These are phyloP conservation scores for Henningerozyma blattae DNA, from an alignment of 805 yeast species.

Conservation along the genomic window DNA sequence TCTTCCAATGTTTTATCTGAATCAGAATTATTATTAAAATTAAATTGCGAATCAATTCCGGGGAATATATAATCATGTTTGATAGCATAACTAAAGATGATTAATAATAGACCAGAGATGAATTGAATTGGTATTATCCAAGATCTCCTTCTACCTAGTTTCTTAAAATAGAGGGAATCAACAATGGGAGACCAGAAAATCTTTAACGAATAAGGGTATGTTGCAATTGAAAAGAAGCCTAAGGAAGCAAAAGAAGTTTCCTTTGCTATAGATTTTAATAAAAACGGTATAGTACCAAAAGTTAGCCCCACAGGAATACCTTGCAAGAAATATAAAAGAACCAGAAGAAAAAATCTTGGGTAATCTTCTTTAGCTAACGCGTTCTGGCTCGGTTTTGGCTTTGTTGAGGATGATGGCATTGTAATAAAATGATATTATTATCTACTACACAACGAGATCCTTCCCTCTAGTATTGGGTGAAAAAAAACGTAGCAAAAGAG, in stretches of 20 bases:
- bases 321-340: slow-evolving; percentile 70
- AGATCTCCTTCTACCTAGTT: slow-evolving; percentile 70
- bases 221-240: slow-evolving; percentile 81
- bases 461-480: no score
- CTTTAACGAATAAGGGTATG: slow-evolving; percentile 90
- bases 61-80: slow-evolving; percentile 38
- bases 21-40: slow-evolving; percentile 12
- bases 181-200: slow-evolving; percentile 93
- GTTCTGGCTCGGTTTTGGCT: not conserved
- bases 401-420: no score
- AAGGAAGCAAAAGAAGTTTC: slow-evolving; percentile 78
- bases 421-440: no score
- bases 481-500: no score
- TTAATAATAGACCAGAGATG: slow-evolving; percentile 58
- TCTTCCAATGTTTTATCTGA: slow-evolving; percentile 5
- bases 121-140: slow-evolving; percentile 94
- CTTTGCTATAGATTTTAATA: slow-evolving; percentile 50
- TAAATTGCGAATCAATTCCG: slow-evolving; percentile 15
- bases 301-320: slow-evolving; percentile 97
- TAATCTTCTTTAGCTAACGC: slow-evolving; percentile 39
- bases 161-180: slow-evolving; percentile 63
- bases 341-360: slow-evolving; percentile 62
- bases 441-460: no score
- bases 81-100: slow-evolving; percentile 42
- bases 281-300: slow-evolving; percentile 86